phyloP scores from a whole-genome alignment of 129 eudicot genomes.

The Ambrosia trifida region DNA sequence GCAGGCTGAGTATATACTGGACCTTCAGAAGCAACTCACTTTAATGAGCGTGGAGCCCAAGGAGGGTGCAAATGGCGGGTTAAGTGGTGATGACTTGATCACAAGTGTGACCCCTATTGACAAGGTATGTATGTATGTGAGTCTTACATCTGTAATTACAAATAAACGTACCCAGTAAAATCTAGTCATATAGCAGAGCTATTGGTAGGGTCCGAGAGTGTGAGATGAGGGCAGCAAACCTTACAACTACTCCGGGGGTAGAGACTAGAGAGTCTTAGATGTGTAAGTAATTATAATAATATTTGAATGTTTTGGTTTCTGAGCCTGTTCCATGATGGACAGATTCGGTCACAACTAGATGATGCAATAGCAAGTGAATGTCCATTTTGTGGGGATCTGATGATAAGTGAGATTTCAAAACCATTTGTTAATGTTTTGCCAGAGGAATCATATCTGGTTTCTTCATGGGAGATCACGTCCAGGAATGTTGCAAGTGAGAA shows the following conservation, averaged over 20 bases:
- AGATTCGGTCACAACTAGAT: constrained; percentile 88
- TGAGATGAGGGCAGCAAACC: no score
- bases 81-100: constrained; percentile 53
- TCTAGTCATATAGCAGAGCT: no score
- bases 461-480: constrained; percentile 82
- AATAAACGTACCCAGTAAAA: no score
- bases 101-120: constrained; percentile 65
- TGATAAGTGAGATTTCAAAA: constrained; percentile 85
- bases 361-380: constrained; percentile 96
- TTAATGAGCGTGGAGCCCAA: constrained; percentile 62
- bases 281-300: not conserved
- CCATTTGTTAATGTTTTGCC: constrained; percentile 80
- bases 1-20: constrained; percentile 93
- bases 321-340: constrained; percentile 13
- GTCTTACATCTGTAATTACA: not conserved
- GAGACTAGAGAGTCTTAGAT: no score
- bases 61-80: constrained; percentile 54
- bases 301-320: not conserved
- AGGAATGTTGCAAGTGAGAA: constrained; percentile 45
- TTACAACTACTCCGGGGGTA: no score
- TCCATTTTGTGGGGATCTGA: constrained; percentile 93
- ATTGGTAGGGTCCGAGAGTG: no score
- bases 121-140: constrained; percentile 53
- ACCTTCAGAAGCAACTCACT: constrained; percentile 90
- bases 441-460: constrained; percentile 58